Conservation (phyloP, 1,284 basidiomycete species). For the Kwoniella shivajii region DNA sequence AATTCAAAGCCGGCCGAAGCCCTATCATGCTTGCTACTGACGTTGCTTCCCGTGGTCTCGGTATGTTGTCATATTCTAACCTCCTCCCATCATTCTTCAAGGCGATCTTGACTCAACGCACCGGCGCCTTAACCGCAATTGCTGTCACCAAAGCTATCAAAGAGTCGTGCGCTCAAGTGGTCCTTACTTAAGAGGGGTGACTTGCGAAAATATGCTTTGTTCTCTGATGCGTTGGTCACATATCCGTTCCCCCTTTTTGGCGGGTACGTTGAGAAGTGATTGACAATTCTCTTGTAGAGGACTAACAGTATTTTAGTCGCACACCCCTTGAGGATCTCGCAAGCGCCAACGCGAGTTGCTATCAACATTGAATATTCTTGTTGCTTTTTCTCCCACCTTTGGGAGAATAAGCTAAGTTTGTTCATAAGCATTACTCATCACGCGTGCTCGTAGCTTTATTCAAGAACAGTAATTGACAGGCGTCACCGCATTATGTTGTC, state of each 20-base stretch:
- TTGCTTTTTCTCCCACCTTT: neutral
- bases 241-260: neutral
- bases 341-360: slow-evolving; percentile 24
- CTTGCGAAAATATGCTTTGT: slow-evolving; percentile 6
- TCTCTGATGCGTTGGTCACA: slow-evolving; percentile 11
- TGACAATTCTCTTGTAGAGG: slow-evolving; percentile 8
- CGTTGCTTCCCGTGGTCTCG: slow-evolving; percentile 98
- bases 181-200: slow-evolving; percentile 5
- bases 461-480: slow-evolving; percentile 20
- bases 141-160: slow-evolving; percentile 15
- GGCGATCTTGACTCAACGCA: slow-evolving; percentile 16
- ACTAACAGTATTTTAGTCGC: neutral
- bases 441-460: slow-evolving; percentile 22
- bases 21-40: slow-evolving; percentile 98
- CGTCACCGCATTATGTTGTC: slow-evolving; percentile 3
- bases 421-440: slow-evolving; percentile 12
- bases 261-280: slow-evolving; percentile 5
- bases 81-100: slow-evolving; percentile 3
- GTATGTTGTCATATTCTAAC: slow-evolving; percentile 65
- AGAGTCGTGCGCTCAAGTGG: slow-evolving; percentile 22
- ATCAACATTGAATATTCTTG: slow-evolving; percentile 3
- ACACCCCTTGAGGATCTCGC: slow-evolving; percentile 17
- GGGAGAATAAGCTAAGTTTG: slow-evolving; percentile 2
- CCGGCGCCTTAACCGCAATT: slow-evolving; percentile 11
- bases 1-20: slow-evolving; percentile 96